phyloP scores from a whole-genome alignment of 2,329 filamentous ascomycete genomes.

The Ploettnerulaceae sp. region DNA sequence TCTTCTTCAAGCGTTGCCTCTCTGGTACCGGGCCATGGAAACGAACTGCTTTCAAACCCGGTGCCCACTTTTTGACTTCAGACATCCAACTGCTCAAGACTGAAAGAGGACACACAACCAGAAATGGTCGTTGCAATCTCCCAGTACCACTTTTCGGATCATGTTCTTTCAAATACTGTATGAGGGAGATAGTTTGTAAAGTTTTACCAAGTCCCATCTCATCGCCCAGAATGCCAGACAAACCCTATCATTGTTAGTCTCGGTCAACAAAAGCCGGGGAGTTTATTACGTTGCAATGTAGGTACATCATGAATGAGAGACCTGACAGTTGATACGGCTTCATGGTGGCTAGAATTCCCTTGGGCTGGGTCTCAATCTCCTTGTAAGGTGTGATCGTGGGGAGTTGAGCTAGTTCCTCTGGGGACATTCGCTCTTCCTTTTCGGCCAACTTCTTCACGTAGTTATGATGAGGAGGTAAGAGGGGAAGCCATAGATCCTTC shows the following conservation, averaged over 20 bases:
- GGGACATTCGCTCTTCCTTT: conserved; percentile 24
- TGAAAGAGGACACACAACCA: conserved; percentile 47
- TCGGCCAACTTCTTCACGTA: conserved; percentile 33
- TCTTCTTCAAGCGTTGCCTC: conserved; percentile 42
- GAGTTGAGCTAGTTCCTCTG: conserved; percentile 23
- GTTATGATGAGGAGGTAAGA: conserved; percentile 33
- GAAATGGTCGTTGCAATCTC: conserved; percentile 38
- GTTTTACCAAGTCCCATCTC: conserved; percentile 49
- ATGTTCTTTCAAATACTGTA: conserved; percentile 43
- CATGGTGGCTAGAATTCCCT: conserved; percentile 43
- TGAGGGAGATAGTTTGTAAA: conserved; percentile 44
- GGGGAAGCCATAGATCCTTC: conserved; percentile 32
- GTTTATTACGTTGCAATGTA: conserved; percentile 37
- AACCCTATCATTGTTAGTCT: conserved; percentile 27
- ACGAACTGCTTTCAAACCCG: conserved; percentile 41
- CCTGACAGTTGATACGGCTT: conserved; percentile 49
- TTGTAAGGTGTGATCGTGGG: conserved; percentile 27
- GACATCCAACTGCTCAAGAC: conserved; percentile 46
- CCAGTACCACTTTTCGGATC: conserved; percentile 33
- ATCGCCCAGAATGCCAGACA: conserved; percentile 43
- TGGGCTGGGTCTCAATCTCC: conserved; percentile 29
- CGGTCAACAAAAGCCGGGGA: neutral
- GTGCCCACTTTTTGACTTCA: conserved; percentile 44
- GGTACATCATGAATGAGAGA: conserved; percentile 44
- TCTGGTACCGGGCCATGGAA: conserved; percentile 44